Conservation (phyloP, 2,329 filamentous ascomycete species). For the Aspergillus sp. region DNA sequence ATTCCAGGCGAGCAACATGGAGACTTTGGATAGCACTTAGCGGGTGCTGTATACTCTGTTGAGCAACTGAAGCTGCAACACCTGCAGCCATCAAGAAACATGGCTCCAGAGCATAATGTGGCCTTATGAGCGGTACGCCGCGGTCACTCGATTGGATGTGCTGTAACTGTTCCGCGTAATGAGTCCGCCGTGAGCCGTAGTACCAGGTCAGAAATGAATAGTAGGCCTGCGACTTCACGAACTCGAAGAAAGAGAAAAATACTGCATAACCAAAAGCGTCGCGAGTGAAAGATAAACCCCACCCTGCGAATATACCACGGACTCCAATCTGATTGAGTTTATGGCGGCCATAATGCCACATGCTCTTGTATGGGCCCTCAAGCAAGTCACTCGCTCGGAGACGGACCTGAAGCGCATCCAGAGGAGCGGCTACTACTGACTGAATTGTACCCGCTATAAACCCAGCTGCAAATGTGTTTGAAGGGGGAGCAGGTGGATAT, state of each 20-base stretch:
- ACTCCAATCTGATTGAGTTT: constrained; percentile 62
- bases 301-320: constrained; percentile 65
- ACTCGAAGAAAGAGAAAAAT: constrained; percentile 66
- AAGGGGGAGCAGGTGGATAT: constrained; percentile 59
- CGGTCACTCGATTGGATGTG: constrained; percentile 30
- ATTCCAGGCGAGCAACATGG: constrained; percentile 61
- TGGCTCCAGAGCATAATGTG: constrained; percentile 65
- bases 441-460: constrained; percentile 61
- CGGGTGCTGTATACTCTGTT: constrained; percentile 62
- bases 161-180: constrained; percentile 31
- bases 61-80: constrained; percentile 58
- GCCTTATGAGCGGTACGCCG: constrained; percentile 53
- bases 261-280: constrained; percentile 62
- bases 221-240: constrained; percentile 63
- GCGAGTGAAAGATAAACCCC: constrained; percentile 59
- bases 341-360: constrained; percentile 63
- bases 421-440: constrained; percentile 62
- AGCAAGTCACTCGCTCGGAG: constrained; percentile 62
- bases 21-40: constrained; percentile 60
- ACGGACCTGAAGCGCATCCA: constrained; percentile 64
- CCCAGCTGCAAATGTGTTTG: constrained; percentile 60
- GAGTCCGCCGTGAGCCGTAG: constrained; percentile 50
- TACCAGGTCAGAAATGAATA: constrained; percentile 62
- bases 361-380: constrained; percentile 60
- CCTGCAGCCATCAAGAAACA: constrained; percentile 63